Evolutionary conservation across 1,139 yeast genomes (phyloP), one percentile per base, ranked within the genome.

Genomic region (Taphrina confusa): DNA sequence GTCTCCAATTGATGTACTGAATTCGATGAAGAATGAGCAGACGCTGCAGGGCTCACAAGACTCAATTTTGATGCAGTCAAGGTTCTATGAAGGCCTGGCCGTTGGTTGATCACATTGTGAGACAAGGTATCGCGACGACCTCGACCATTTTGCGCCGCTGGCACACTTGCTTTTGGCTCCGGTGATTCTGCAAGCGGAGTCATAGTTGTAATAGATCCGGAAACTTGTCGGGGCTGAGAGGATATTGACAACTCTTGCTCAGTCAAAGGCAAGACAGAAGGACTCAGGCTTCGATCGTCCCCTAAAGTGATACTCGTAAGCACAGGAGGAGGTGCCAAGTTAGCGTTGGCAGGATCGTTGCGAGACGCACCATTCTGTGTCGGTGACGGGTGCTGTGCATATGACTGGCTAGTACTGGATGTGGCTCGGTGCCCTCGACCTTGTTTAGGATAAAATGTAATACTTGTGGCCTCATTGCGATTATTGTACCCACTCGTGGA

Each of bases 1-100:
- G 33, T 25, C 23, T 34, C 55, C 25, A 47, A 14, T 30, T 49
- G 27, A 14, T 39, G 45, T 1, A 42, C 46, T 3, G 56, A 34
- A 14, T 45, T 27, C 9, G 52, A 14, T 2, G 51, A 49, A 6
- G 36, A 27, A 14, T 60, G 51, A 20, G 42, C 36, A 9, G 61
- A 47, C 8, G 39, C 45, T 4, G 57, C 57, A 11, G 37, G 57
- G 16, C 62, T n/a, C 30, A 46, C 50, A 14, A 60, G 33, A 18
- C 52, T 37, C 23, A 57, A 20, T 20, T 52, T 56, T 3, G 54
- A 60, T 5, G 52, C 58, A 4, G 52, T 40, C 23, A 18, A 9
- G 11, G 54, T 34, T 25, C 59, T 30, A 12, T 33, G 46, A 9
- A 44, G 34, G 14, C 36, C 34, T 12, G 49, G 52, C n/a, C 54